These are phyloP conservation scores for Pythium apleroticum DNA, from an alignment of 352 stramenopile genomes.

Conservation along the genomic window DNA sequence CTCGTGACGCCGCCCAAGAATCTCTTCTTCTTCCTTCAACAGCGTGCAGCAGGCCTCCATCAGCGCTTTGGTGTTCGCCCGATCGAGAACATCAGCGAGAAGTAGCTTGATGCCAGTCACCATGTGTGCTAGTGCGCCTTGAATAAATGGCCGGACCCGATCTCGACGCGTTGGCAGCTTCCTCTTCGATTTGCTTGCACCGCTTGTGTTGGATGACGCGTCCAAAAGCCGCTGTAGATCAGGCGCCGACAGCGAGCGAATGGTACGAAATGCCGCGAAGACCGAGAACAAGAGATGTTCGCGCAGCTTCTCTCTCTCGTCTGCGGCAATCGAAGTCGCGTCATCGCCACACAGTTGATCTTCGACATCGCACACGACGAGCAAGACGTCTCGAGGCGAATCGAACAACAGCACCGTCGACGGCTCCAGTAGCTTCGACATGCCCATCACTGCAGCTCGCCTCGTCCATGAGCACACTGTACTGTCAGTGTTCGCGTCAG, in stretches of 20 bases:
- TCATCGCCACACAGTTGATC: not conserved
- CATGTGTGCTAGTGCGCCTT: conserved; percentile 34
- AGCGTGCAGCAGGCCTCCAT: conserved; percentile 40
- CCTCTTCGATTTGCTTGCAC: conserved; percentile 30
- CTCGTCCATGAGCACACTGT: conserved; percentile 7
- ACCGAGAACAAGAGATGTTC: conserved; percentile 3
- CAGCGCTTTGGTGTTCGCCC: not conserved
- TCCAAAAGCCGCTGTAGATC: conserved; percentile 14
- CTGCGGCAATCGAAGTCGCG: not conserved
- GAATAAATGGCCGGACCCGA: conserved; percentile 38
- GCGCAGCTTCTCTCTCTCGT: not conserved
- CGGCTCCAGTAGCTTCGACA: conserved; percentile 35
- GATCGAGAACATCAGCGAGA: not conserved
- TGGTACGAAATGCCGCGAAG: conserved; percentile 10
- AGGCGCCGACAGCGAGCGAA: conserved; percentile 13
- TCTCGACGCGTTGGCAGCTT: conserved; percentile 49
- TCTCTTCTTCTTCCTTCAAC: conserved; percentile 74
- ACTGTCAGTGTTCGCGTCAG: not conserved
- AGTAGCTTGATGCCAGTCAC: conserved; percentile 6
- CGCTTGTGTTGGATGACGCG: not conserved
- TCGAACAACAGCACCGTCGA: conserved; percentile 60
- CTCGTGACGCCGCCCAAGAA: conserved; percentile 35
- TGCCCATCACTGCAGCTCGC: conserved; percentile 3
- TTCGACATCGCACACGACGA: conserved; percentile 31
- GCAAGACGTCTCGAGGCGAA: conserved; percentile 44